phyloP scores from a whole-genome alignment of 768 basidiomycete genomes.

The Boletus reticuloceps region DNA sequence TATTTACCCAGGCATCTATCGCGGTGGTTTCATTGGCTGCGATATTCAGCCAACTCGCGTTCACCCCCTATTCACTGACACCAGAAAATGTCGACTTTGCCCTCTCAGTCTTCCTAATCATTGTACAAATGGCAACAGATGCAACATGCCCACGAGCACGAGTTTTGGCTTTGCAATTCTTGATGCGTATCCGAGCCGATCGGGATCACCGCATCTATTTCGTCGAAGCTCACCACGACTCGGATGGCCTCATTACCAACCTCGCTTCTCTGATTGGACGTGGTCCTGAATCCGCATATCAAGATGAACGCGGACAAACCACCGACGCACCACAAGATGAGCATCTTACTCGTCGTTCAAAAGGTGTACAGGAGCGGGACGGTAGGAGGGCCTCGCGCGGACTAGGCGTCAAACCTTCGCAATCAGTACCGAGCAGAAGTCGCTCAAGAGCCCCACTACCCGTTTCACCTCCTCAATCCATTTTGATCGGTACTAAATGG shows the following conservation, averaged over 20 bases:
- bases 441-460: slow-evolving; percentile 51
- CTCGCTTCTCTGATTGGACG: slow-evolving; percentile 69
- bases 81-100: slow-evolving; percentile 51
- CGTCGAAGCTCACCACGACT: slow-evolving; percentile 49
- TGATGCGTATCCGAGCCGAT: slow-evolving; percentile 86
- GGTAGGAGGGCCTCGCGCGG: slow-evolving; percentile 53
- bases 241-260: slow-evolving; percentile 51
- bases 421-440: slow-evolving; percentile 55
- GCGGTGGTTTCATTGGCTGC: slow-evolving; percentile 63
- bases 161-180: slow-evolving; percentile 76
- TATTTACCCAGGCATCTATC: slow-evolving; percentile 47
- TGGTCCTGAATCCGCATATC: slow-evolving; percentile 26
- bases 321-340: slow-evolving; percentile 31
- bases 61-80: slow-evolving; percentile 57
- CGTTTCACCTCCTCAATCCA: slow-evolving; percentile 24
- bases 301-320: slow-evolving; percentile 26
- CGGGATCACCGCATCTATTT: slow-evolving; percentile 85
- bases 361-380: slow-evolving; percentile 49
- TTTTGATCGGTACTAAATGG: slow-evolving; percentile 32
- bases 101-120: slow-evolving; percentile 47
- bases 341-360: slow-evolving; percentile 40
- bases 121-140: slow-evolving; percentile 46
- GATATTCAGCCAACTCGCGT: slow-evolving; percentile 67
- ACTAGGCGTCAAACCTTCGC: slow-evolving; percentile 42
- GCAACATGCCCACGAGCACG: slow-evolving; percentile 59